Conservation (phyloP, 1,284 basidiomycete species). For the Trametes pubescens region DNA sequence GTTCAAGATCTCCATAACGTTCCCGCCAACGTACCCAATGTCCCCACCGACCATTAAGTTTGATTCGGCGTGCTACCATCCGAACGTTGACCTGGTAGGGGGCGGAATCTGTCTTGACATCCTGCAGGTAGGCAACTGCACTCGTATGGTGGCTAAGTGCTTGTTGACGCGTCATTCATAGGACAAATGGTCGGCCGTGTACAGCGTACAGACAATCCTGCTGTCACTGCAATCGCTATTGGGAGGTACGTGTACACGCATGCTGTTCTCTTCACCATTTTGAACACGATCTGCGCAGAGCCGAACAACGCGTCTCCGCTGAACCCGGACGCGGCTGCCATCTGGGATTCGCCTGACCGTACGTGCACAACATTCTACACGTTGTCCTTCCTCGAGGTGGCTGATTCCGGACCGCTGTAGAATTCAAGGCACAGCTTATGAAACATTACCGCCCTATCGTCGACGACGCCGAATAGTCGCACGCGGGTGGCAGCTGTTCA, state of each 20-base stretch:
- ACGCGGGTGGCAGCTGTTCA: conserved; percentile 9
- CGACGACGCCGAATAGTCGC: conserved; percentile 50
- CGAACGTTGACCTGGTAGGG: conserved; percentile 81
- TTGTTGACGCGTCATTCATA: conserved; percentile 40
- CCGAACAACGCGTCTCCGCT: conserved; percentile 90
- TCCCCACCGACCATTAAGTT: conserved; percentile 82
- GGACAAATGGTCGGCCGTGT: conserved; percentile 93
- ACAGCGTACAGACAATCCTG: conserved; percentile 88
- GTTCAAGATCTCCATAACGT: conserved; percentile 83
- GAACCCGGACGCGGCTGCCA: conserved; percentile 81
- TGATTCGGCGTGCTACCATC: conserved; percentile 86
- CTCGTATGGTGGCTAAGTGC: background rate
- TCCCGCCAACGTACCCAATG: conserved; percentile 87
- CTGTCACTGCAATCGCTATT: conserved; percentile 87
- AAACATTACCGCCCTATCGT: conserved; percentile 74
- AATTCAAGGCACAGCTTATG: conserved; percentile 76
- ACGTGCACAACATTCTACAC: conserved; percentile 31
- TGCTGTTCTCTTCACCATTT: background rate
- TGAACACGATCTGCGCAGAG: conserved; percentile 54
- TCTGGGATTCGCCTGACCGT: conserved; percentile 79
- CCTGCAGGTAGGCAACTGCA: conserved; percentile 61
- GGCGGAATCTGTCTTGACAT: conserved; percentile 89
- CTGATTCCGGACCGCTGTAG: conserved; percentile 44
- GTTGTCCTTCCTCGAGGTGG: background rate
- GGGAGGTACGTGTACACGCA: conserved; percentile 61